Evolutionary conservation across 1,284 basidiomycete species (phyloP), one percentile per base, ranked within the genome.

Genomic region (Laetiporus sulphureus): DNA sequence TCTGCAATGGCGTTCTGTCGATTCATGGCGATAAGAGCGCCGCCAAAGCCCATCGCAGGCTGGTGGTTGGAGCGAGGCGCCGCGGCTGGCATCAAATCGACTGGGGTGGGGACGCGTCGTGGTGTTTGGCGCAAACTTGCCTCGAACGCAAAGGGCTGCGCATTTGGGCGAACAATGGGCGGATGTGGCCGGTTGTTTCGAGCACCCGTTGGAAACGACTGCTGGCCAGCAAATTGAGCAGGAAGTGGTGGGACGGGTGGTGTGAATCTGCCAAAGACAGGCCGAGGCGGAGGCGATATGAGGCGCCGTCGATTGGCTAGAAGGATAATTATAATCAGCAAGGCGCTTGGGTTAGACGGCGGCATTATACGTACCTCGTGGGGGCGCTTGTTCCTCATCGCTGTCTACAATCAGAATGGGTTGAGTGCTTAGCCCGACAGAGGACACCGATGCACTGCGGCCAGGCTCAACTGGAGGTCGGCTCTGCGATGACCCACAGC

Each of bases 11-110:
- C 51, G 27, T 53, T 51, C 36, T 61, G 62, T 24, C 58, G 51
- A 36, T 60, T 63, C 7, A 63, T 51, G 2, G 79, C 67, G 8
- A 84, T 63, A 3, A 86, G 51, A 2, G 77, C 82, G n/a, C 83
- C 83, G 15, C 83, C 83, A 21, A 86, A 61, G 20, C 78, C 78
- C 66, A 85, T 73, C 3, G 63, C 47, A 19, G 79, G 79, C 10
- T 67, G 60, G 48, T 77, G 77, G 41, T 75, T 77, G 7, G 77
- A 76, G 8, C 66, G 66, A 7, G 70, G 62, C 3, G 71, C 71
- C 15, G 68, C 63, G 1, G 51, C 41, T 4, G 53, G 46, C 2
- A 62, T 50, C 25, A 45, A 24, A 36, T 46, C 42, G 16, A 42
- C 23, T 4, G 57, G 47, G n/a, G 53, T 48, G 32, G 45, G 47